These are phyloP conservation scores for Megacollybia marginata DNA, from an alignment of 768 basidiomycete species.

Conservation along the genomic window DNA sequence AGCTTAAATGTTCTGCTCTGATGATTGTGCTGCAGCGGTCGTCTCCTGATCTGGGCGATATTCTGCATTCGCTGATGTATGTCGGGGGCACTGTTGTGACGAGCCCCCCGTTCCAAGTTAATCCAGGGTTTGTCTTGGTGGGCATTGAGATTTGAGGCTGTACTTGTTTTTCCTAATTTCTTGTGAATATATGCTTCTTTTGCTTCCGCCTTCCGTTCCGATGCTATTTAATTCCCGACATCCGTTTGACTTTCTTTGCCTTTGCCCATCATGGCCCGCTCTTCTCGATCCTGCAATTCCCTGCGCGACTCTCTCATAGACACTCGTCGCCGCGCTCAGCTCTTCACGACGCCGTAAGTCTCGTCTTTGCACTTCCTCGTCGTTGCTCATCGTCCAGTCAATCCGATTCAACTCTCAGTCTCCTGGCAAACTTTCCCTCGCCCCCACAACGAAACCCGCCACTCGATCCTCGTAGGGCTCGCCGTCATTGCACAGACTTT, in stretches of 20 bases:
- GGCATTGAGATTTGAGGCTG: slow-evolving; percentile 67
- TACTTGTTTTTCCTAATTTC: no score
- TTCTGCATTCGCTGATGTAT: slow-evolving; percentile 89
- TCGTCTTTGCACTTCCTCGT: no score
- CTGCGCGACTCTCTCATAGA: no score
- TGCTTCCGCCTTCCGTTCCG: no score
- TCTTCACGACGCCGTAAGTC: no score
- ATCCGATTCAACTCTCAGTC: neutral
- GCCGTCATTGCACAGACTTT: slow-evolving; percentile 24
- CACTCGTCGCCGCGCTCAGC: no score
- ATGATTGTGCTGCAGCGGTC: slow-evolving; percentile 76
- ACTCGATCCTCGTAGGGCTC: slow-evolving; percentile 20
- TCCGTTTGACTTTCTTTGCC: no score
- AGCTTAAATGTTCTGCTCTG: slow-evolving; percentile 66
- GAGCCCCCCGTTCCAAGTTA: slow-evolving; percentile 68
- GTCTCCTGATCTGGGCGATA: slow-evolving; percentile 59
- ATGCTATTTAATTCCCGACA: no score
- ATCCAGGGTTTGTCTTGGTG: slow-evolving; percentile 75
- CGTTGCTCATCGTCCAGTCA: neutral
- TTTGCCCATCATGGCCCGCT: no score
- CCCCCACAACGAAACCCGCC: slow-evolving; percentile 6
- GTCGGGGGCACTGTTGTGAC: slow-evolving; percentile 84
- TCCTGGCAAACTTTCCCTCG: neutral
- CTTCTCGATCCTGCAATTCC: no score
- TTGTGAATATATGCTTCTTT: no score